Base-by-base conservation (phyloP, 805 yeast species). In the Zygosaccharomyces pseudorouxii region DNA sequence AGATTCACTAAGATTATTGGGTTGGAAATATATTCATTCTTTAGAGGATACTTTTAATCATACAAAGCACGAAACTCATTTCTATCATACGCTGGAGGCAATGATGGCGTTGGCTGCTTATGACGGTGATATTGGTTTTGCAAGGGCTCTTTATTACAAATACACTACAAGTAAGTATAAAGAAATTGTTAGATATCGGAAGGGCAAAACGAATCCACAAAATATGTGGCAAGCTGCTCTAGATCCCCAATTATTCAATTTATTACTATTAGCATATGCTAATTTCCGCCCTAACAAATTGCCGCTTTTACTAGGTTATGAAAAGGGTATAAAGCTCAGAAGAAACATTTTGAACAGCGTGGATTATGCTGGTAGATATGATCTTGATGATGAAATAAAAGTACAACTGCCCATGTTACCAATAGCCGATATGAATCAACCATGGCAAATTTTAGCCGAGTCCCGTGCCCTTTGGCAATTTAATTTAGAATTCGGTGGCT, bases 11-110 rank as follows among this genome's bases (percentile, higher is more conserved):
- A 50, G 65, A 41, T 45, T 65, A 30, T 22, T 59, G 54, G 95
- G 96, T 0, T 92, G 97, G 97, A 77, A 78, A 46, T 84, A 79
- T 56, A 78, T 90, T 47, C 74, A 82, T 51, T 81, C 86, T 54
- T 79, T 86, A 49, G 73, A 81, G 55, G 72, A 76, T 12, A 50
- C 55, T 22, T 65, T 54, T 23, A 59, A 62, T 47, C 64, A 37
- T 11, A 48, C 49, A 29, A 49, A 47, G 6, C 28, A 36, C 8
- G 52, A 49, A 25, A 31, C 37, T 4, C 42, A 43, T n/a, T 44
- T 46, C 6, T 48, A 50, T 27, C 46, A 43, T 30, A 54, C 60
- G 11, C 44, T 60, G 61, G 85, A 82, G 52, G 75, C 80, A 12
- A 81, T 92, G 81, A 73, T 92, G 69, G 77, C 82, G 52, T 67